Percentiles rank a stretch among this genome's conserved stretches.
Conservation (phyloP, 176 grass and related monocot species). For the Melocanna baccifera region DNA sequence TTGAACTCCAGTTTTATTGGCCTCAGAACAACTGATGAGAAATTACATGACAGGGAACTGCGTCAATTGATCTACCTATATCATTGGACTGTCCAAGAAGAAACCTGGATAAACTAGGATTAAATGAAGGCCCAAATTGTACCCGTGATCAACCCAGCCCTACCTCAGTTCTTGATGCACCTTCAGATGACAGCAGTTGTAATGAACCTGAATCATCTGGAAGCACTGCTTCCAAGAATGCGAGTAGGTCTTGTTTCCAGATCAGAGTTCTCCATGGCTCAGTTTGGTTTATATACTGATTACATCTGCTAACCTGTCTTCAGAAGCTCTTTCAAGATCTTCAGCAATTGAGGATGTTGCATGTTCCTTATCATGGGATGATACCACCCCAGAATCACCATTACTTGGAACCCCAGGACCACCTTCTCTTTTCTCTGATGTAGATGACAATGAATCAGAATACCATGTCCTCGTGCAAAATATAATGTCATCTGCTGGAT, state of each 20-base stretch:
- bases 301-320: constrained; percentile 5
- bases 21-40: constrained; percentile 16
- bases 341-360: constrained; percentile 56
- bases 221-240: constrained; percentile 21
- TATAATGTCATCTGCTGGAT: constrained; percentile 58
- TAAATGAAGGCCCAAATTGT: constrained; percentile 25
- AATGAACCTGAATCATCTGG: constrained; percentile 59
- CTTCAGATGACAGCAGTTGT: constrained; percentile 65
- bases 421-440: constrained; percentile 15
- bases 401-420: not conserved
- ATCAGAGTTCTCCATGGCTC: not conserved
- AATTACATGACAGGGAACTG: constrained; percentile 46
- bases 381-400: constrained; percentile 26
- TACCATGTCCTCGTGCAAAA: constrained; percentile 63
- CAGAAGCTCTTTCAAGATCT: constrained; percentile 52
- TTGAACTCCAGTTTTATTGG: not conserved
- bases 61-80: constrained; percentile 32
- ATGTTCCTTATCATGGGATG: constrained; percentile 72
- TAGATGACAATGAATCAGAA: constrained; percentile 50
- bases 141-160: constrained; percentile 78
- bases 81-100: constrained; percentile 18
- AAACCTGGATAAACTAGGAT: constrained; percentile 38
- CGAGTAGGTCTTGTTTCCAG: constrained; percentile 45
- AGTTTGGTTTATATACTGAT: constrained; percentile 15
- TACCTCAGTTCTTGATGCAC: constrained; percentile 77